Evolutionary conservation across 2,329 filamentous ascomycete species (phyloP).

Genomic region (Pseudocercospora cruenta): DNA sequence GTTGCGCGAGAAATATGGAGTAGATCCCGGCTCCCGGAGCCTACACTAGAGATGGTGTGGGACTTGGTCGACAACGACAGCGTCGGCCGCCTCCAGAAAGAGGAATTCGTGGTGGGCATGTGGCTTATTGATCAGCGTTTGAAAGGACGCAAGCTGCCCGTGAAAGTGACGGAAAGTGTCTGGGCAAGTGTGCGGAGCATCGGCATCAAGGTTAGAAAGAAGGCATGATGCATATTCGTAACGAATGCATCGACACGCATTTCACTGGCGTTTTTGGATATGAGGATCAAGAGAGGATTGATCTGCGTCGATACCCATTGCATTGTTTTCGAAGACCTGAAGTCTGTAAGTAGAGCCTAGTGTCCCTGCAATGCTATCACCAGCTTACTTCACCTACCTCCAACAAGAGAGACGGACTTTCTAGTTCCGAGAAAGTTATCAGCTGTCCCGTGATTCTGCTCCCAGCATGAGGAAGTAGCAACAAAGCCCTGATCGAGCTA

Average conservation of each 20-base stretch:
- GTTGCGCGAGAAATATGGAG: constrained; percentile 76
- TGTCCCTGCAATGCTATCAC: not conserved
- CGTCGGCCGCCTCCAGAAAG: constrained; percentile 61
- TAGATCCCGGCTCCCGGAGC: constrained; percentile 67
- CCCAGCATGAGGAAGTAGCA: not conserved
- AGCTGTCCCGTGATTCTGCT: not conserved
- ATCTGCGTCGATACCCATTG: not conserved
- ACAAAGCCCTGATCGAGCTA: not conserved
- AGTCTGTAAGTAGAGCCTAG: constrained; percentile 1
- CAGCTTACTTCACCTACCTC: not conserved
- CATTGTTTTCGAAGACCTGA: not conserved
- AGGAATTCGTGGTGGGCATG: constrained; percentile 80
- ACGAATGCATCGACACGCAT: not conserved
- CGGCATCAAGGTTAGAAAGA: constrained; percentile 42
- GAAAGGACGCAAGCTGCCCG: constrained; percentile 76
- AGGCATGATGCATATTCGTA: not conserved
- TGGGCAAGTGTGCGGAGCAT: constrained; percentile 68
- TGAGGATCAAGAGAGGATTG: not conserved
- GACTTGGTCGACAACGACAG: constrained; percentile 67
- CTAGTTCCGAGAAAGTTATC: too few species aligned
- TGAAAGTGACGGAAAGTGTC: constrained; percentile 71
- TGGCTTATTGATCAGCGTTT: constrained; percentile 82
- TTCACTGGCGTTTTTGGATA: not conserved
- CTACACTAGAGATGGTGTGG: constrained; percentile 77
- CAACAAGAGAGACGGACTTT: too few species aligned